Conservation (phyloP, 352 stramenopile species). For the Phytophthora sansomeana region DNA sequence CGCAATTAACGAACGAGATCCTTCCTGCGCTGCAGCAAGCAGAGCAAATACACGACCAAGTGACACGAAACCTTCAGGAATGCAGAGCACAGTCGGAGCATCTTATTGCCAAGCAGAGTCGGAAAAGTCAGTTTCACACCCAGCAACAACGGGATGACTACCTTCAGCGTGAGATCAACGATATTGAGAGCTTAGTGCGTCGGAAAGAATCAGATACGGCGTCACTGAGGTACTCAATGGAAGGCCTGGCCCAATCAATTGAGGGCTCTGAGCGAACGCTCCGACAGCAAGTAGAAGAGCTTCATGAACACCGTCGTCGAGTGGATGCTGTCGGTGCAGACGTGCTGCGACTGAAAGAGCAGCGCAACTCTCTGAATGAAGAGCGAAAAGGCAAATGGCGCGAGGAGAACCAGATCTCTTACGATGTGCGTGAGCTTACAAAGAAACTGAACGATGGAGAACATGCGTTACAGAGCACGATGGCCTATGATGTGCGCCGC, state of each 20-base stretch:
- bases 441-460: conserved; percentile 83
- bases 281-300: conserved; percentile 51
- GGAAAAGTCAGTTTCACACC: conserved; percentile 94
- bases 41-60: conserved; percentile 83
- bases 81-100: conserved; percentile 79
- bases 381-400: conserved; percentile 86
- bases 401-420: conserved; percentile 78
- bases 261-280: conserved; percentile 56
- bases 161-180: conserved; percentile 67
- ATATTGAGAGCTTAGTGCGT: conserved; percentile 66
- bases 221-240: conserved; percentile 49
- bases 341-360: conserved; percentile 79
- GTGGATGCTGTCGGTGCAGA: conserved; percentile 63
- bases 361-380: conserved; percentile 80
- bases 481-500: conserved; percentile 87
- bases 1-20: conserved; percentile 60
- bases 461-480: conserved; percentile 81
- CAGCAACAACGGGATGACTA: conserved; percentile 94
- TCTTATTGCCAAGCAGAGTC: conserved; percentile 96
- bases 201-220: conserved; percentile 68
- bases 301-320: conserved; percentile 58
- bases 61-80: conserved; percentile 73
- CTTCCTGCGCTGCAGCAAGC: conserved; percentile 53
- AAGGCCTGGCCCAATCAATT: conserved; percentile 52
- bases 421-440: conserved; percentile 75